Evolutionary conservation across 768 basidiomycete species (phyloP).

Genomic region (Coprinopsis strossmayeri): DNA sequence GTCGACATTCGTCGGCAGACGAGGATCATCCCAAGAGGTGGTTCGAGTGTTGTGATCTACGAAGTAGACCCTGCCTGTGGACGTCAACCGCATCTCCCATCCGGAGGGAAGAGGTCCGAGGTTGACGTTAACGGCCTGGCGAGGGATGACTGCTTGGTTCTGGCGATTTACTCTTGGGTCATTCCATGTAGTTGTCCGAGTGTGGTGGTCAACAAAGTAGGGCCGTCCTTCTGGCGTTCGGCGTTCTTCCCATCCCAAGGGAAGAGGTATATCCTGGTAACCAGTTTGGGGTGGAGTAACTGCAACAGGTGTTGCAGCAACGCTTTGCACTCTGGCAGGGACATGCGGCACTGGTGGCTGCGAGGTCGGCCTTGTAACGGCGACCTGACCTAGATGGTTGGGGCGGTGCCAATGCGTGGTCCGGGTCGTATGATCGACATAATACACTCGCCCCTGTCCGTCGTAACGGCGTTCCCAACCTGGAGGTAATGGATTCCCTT

Average conservation of each 20-base stretch:
- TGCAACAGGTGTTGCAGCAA: constrained; percentile 18
- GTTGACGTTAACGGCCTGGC: constrained; percentile 42
- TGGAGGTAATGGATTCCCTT: constrained; percentile 56
- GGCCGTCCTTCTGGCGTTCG: constrained; percentile 81
- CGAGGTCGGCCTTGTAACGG: constrained; percentile 19
- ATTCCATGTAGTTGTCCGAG: constrained; percentile 86
- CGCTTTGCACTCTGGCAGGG: constrained; percentile 20
- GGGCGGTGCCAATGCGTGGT: constrained; percentile 78
- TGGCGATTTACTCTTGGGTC: constrained; percentile 53
- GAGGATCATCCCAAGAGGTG: constrained; percentile 91
- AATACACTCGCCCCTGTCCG: constrained; percentile 67
- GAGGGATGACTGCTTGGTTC: constrained; percentile 42
- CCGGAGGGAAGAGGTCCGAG: constrained; percentile 84
- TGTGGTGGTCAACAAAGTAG: constrained; percentile 66
- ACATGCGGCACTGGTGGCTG: constrained; percentile 18
- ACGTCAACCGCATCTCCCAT: constrained; percentile 93
- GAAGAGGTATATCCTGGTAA: constrained; percentile 66
- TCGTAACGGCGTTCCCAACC: constrained; percentile 86
- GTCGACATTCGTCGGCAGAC: constrained; percentile 75
- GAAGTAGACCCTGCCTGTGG: constrained; percentile 81
- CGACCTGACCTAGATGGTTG: constrained; percentile 20
- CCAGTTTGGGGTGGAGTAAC: constrained; percentile 16
- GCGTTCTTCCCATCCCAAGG: constrained; percentile 89
- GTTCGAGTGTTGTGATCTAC: constrained; percentile 89
- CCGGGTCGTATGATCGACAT: constrained; percentile 81